These are phyloP conservation scores for Lichtheimia hyalospora DNA, from an alignment of 371 early-diverging fungal species.

Conservation along the genomic window DNA sequence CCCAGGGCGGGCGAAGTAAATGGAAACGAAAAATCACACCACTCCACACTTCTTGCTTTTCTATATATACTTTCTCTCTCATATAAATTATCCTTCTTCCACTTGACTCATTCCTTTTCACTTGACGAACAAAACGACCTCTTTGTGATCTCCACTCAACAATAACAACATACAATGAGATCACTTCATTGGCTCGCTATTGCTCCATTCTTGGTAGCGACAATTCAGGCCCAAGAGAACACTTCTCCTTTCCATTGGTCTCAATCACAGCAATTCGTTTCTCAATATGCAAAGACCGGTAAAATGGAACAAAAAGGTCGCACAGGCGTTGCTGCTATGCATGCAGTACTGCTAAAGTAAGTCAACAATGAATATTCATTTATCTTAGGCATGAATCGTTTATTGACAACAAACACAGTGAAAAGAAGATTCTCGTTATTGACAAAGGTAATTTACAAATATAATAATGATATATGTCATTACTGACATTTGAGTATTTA, in stretches of 20 bases:
- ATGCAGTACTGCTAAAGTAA: constrained; percentile 47
- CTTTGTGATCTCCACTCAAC: not conserved
- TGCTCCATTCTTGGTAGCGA: constrained; percentile 5
- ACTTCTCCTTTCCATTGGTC: constrained; percentile 34
- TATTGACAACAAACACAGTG: constrained; percentile 19
- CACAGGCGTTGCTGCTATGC: constrained; percentile 50
- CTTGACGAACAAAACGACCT: not conserved
- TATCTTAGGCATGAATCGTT: not conserved
- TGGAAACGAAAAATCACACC: constrained; percentile 1
- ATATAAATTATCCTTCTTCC: too few species aligned
- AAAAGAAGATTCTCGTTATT: constrained; percentile 42
- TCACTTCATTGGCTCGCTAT: constrained; percentile 11
- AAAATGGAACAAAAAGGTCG: constrained; percentile 46
- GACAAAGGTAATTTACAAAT: constrained; percentile 36
- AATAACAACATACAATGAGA: constrained; percentile 2
- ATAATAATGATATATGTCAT: not conserved
- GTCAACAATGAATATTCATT: not conserved
- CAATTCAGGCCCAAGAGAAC: constrained; percentile 15
- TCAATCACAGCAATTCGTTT: constrained; percentile 34
- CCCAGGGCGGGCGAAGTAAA: not conserved
- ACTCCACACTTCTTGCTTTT: too few species aligned
- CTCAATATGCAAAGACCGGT: constrained; percentile 36
- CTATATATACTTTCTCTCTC: too few species aligned
- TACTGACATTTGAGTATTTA: not conserved
- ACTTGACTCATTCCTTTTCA: not conserved